Percentiles rank a stretch among this genome's conserved stretches.
phyloP scores from a whole-genome alignment of 805 yeast species.

The Pichia membranifaciens region DNA sequence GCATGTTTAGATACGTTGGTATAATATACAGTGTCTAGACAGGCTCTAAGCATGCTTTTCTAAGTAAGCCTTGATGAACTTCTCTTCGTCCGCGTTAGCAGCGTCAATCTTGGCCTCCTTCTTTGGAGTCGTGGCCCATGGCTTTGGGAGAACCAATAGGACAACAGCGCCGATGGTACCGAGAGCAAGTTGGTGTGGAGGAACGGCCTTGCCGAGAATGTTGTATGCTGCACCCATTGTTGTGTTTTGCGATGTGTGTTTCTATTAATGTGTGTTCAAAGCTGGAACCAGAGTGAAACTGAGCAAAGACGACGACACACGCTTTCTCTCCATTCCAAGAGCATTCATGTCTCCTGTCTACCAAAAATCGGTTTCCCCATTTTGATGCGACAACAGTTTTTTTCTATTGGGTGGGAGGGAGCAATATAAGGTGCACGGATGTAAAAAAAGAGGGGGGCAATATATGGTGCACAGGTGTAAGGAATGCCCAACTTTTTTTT shows the following conservation, averaged over 20 bases:
- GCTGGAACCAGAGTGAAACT: no score
- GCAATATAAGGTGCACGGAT: no score
- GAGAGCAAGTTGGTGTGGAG: conserved; percentile 79
- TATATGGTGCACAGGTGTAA: neutral
- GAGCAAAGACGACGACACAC: no score
- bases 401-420: no score
- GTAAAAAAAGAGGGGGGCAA: no score
- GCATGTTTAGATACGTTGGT: no score
- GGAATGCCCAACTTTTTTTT: no score
- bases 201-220: conserved; percentile 78
- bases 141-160: conserved; percentile 62
- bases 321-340: no score
- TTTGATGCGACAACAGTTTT: no score
- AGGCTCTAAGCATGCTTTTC: conserved; percentile 30
- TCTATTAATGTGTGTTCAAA: no score
- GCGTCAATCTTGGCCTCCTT: conserved; percentile 71
- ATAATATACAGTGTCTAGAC: neutral
- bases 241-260: neutral
- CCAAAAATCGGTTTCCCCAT: no score
- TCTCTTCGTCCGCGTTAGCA: conserved; percentile 80
- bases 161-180: conserved; percentile 72
- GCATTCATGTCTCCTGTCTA: no score
- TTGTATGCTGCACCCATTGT: conserved; percentile 79
- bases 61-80: conserved; percentile 72
- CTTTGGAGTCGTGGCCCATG: conserved; percentile 55